Percentiles rank a stretch among this genome's conserved stretches.
Conservation (phyloP, 371 early-diverging fungal genomes). For the Mortierella sp. region DNA sequence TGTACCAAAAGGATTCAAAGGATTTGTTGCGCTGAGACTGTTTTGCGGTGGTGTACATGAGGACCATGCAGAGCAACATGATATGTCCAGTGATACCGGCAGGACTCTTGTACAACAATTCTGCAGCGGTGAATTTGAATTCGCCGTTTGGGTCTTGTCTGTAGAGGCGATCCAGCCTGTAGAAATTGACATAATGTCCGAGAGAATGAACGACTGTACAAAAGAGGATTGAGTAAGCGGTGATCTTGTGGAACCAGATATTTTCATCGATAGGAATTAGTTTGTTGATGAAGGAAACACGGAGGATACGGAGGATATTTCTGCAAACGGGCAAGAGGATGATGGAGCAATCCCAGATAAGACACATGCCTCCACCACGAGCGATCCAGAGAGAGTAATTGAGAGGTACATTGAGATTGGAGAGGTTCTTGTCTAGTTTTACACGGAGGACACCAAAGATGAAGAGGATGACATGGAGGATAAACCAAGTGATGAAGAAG, state of each 20-base stretch:
- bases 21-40: constrained; percentile 63
- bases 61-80: constrained; percentile 69
- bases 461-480: constrained; percentile 58
- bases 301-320: constrained; percentile 75
- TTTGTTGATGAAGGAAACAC: constrained; percentile 65
- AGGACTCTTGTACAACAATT: constrained; percentile 62
- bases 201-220: constrained; percentile 70
- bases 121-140: constrained; percentile 49
- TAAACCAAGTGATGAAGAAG: constrained; percentile 61
- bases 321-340: constrained; percentile 87
- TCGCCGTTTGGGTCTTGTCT: constrained; percentile 6
- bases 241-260: constrained; percentile 77
- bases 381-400: constrained; percentile 60
- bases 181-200: constrained; percentile 68
- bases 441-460: constrained; percentile 61
- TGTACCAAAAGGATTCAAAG: constrained; percentile 82
- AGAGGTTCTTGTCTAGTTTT: constrained; percentile 55
- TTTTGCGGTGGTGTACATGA: constrained; percentile 72
- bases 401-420: constrained; percentile 58
- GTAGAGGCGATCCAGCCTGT: constrained; percentile 52
- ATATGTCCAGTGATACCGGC: constrained; percentile 77
- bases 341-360: constrained; percentile 69
- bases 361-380: constrained; percentile 68
- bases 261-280: constrained; percentile 77
- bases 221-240: constrained; percentile 71